Evolutionary conservation across 2,329 filamentous ascomycete genomes (phyloP).

Genomic region (Trichoderma breve): DNA sequence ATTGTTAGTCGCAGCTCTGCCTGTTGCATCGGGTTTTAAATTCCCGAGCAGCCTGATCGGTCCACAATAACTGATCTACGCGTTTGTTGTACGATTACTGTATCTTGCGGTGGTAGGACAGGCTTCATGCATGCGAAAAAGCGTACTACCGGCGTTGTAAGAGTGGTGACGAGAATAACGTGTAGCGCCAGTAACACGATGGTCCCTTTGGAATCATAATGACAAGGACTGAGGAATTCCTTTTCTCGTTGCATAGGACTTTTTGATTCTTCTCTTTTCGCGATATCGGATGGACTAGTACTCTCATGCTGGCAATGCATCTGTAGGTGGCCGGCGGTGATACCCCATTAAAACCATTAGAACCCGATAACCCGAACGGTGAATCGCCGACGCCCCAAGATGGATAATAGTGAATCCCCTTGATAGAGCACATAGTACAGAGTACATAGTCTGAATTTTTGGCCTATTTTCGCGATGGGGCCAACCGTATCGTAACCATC

Average conservation of each 20-base stretch:
- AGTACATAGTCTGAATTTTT: background rate
- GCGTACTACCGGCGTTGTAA: background rate
- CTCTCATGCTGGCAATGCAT: background rate
- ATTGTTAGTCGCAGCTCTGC: background rate
- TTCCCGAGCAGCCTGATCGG: background rate
- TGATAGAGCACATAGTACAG: background rate
- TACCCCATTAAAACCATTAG: background rate
- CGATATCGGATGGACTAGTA: background rate
- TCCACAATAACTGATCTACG: background rate
- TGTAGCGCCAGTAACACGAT: background rate
- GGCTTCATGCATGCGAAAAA: background rate
- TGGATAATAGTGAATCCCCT: background rate
- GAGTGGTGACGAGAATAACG: background rate
- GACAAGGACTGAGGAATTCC: background rate
- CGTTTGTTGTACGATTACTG: background rate
- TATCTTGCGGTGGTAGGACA: background rate
- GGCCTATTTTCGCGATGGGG: background rate
- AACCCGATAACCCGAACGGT: background rate
- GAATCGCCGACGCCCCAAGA: background rate
- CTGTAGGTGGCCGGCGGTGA: background rate
- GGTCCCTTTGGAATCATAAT: background rate
- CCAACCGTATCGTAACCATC: background rate
- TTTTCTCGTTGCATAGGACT: background rate
- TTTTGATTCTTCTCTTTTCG: background rate
- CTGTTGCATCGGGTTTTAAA: background rate